phyloP scores from a whole-genome alignment of 148 eudicot genomes.

The Selenicereus undatus region DNA sequence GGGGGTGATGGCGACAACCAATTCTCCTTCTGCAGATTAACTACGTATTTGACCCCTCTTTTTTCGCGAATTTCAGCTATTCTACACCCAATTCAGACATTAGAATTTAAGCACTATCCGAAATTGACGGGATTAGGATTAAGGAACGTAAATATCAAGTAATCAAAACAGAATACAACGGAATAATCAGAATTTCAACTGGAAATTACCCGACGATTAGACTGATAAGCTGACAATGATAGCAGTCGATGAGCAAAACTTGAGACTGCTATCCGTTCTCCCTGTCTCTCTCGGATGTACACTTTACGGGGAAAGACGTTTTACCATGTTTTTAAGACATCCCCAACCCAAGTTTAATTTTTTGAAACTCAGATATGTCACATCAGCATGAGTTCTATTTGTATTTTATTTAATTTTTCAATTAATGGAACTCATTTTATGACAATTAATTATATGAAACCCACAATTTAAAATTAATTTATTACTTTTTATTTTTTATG shows the following conservation, averaged over 20 bases:
- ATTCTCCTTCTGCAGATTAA: background rate
- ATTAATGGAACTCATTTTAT: no score
- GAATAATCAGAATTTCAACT: background rate
- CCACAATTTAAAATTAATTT: no score
- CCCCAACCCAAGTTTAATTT: no score
- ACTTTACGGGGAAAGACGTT: background rate
- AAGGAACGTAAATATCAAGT: background rate
- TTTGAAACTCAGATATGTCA: no score
- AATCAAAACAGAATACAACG: no score
- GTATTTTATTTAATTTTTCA: no score
- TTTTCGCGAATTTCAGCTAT: background rate
- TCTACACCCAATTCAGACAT: background rate
- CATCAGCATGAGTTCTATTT: no score
- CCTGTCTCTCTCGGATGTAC: background rate
- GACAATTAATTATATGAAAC: no score
- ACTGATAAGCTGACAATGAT: background rate
- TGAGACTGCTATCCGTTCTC: background rate
- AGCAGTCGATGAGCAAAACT: background rate
- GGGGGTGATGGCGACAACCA: background rate
- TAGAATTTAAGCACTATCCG: background rate
- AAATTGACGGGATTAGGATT: background rate
- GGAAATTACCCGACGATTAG: background rate
- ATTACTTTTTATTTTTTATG: no score
- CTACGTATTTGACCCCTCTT: background rate
- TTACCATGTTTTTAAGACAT: no score